phyloP scores from a whole-genome alignment of 805 yeast genomes.

The Candida orba region DNA sequence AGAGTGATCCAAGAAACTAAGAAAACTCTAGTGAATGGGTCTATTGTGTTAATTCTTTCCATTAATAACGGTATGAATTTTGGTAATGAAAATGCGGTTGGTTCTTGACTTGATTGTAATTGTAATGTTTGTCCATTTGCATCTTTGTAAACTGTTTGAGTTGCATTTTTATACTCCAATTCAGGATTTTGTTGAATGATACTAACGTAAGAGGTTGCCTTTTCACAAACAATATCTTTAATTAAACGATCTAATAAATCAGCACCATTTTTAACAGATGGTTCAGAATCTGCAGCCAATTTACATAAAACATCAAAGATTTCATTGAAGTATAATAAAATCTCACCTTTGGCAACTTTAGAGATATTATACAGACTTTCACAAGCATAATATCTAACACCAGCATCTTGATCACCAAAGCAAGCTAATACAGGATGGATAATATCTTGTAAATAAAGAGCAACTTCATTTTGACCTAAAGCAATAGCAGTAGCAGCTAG shows the following conservation, averaged over 20 bases:
- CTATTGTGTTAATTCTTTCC: constrained; percentile 86
- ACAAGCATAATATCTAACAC: constrained; percentile 94
- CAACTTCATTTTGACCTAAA: constrained; percentile 75
- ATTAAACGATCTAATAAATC: constrained; percentile 84
- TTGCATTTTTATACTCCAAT: constrained; percentile 31
- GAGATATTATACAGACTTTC: constrained; percentile 94
- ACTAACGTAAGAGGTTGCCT: constrained; percentile 82
- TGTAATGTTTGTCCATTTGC: constrained; percentile 54
- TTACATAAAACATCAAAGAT: constrained; percentile 89
- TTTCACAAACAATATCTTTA: constrained; percentile 92
- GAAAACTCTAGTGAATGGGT: constrained; percentile 88
- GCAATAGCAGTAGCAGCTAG: constrained; percentile 95
- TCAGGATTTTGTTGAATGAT: constrained; percentile 47
- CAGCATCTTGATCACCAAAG: constrained; percentile 95
- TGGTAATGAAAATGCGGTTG: constrained; percentile 73
- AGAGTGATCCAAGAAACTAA: constrained; percentile 90
- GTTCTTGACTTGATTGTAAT: constrained; percentile 50
- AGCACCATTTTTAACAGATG: constrained; percentile 91
- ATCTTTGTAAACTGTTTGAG: constrained; percentile 40
- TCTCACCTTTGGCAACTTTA: constrained; percentile 93
- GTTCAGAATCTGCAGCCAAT: constrained; percentile 83
- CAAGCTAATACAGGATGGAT: constrained; percentile 92
- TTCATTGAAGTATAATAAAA: constrained; percentile 85
- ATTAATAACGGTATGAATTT: constrained; percentile 86
- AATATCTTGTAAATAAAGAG: constrained; percentile 73